phyloP scores from a whole-genome alignment of 495 filamentous ascomycete genomes.

The Penicillium chermesinum region DNA sequence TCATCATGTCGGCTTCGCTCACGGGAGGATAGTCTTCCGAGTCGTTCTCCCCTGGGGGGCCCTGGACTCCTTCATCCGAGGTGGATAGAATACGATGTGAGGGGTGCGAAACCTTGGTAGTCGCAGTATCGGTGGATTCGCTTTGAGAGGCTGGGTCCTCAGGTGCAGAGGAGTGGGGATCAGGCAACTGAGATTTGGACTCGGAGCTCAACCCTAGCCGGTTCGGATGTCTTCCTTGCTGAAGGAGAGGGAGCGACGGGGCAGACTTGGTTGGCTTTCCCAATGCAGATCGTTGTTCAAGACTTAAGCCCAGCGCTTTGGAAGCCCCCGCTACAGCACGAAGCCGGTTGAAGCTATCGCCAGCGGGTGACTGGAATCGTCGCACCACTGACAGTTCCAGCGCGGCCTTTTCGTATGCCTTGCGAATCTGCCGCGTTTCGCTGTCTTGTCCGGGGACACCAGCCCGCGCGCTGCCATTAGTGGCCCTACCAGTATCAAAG shows the following conservation, averaged over 20 bases:
- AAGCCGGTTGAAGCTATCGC: slow-evolving; percentile 39
- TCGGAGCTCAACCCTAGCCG: slow-evolving; percentile 20
- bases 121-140: slow-evolving; percentile 26
- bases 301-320: slow-evolving; percentile 10
- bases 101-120: slow-evolving; percentile 28
- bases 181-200: slow-evolving; percentile 20
- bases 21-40: slow-evolving; percentile 18
- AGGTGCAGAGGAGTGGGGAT: slow-evolving; percentile 23
- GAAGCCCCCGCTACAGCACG: slow-evolving; percentile 22
- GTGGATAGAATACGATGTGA: slow-evolving; percentile 39
- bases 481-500: slow-evolving; percentile 30
- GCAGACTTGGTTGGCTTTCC: slow-evolving; percentile 38
- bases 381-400: slow-evolving; percentile 41
- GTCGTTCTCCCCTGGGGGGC: slow-evolving; percentile 21
- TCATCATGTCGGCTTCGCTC: slow-evolving; percentile 37
- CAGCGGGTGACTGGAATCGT: slow-evolving; percentile 41
- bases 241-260: slow-evolving; percentile 32
- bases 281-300: slow-evolving; percentile 19
- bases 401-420: slow-evolving; percentile 42
- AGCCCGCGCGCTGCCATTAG: slow-evolving; percentile 30
- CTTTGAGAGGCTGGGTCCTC: slow-evolving; percentile 26
- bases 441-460: slow-evolving; percentile 30
- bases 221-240: slow-evolving; percentile 19
- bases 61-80: slow-evolving; percentile 32
- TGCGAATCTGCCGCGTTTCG: slow-evolving; percentile 40